These are phyloP conservation scores for Delitschia confertaspora DNA, from an alignment of 495 filamentous ascomycete genomes.

Conservation along the genomic window DNA sequence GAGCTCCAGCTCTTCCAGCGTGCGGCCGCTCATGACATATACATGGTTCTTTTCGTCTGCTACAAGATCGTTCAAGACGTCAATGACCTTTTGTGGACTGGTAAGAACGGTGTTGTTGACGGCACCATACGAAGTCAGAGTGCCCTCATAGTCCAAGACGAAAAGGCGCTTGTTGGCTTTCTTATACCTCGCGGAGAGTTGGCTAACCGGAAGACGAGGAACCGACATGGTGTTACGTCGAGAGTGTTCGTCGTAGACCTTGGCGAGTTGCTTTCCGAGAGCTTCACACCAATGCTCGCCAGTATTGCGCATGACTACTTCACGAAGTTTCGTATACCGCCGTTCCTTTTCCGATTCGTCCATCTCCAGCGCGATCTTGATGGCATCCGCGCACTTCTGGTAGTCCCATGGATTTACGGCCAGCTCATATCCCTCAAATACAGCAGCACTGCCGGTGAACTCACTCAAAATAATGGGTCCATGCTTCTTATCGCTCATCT, in stretches of 20 bases:
- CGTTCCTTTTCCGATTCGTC: constrained; percentile 56
- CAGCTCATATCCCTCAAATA: constrained; percentile 69
- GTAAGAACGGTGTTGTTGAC: constrained; percentile 71
- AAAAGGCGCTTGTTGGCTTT: constrained; percentile 60
- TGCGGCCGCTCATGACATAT: constrained; percentile 83
- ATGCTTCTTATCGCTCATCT: constrained; percentile 60
- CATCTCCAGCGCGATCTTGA: constrained; percentile 73
- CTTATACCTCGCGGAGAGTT: constrained; percentile 55
- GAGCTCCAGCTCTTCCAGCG: constrained; percentile 76
- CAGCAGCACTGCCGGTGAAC: constrained; percentile 81
- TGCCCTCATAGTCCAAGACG: constrained; percentile 88
- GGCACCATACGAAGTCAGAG: constrained; percentile 73
- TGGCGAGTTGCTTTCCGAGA: constrained; percentile 57
- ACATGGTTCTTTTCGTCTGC: constrained; percentile 72
- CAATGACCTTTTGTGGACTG: constrained; percentile 72
- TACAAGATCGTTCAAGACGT: constrained; percentile 68
- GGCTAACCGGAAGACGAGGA: constrained; percentile 62
- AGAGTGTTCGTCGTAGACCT: constrained; percentile 72
- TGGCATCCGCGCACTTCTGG: constrained; percentile 70
- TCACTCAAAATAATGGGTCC: constrained; percentile 85
- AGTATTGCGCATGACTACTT: constrained; percentile 68
- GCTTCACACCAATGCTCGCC: constrained; percentile 73
- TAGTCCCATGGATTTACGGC: constrained; percentile 94
- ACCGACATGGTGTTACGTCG: constrained; percentile 74
- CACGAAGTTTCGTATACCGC: constrained; percentile 66